Base-by-base conservation (phyloP, 192 early-diverging fungal species). In the Spizellomyces sp. region DNA sequence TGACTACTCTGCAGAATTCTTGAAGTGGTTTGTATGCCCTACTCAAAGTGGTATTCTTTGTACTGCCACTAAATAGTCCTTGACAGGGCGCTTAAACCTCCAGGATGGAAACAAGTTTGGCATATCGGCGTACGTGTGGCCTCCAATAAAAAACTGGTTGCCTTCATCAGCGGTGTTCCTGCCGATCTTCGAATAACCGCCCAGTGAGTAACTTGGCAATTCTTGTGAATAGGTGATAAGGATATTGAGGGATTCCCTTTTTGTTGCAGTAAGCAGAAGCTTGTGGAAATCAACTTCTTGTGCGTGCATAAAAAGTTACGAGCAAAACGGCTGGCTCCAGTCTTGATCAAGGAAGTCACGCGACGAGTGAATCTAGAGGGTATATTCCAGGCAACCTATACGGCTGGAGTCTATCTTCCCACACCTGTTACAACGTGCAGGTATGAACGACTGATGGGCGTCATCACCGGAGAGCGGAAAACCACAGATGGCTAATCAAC, bases 241-340 rank as follows among this genome's bases (percentile, higher is more conserved):
- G 8, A 10, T n/a, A n/a, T n/a, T n/a, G n/a, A n/a, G n/a, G n/a
- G n/a, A n/a, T n/a, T n/a, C n/a, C n/a, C n/a, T n/a, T n/a, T n/a
- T 43, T 57, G 9, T 65, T 44, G 19, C 44, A 77, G 75, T 62
- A 12, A 62, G n/a, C 73, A 73, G 43, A 55, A 48, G 43, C 86
- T 98, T 81, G 94, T 94, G 4, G 98, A 98, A 75, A 98, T 99
- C 86, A 99, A 99, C 85, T 98, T 96, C 71, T 79, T 99, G 68
- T 98, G 96, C 76, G 82, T 98, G 21, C 95, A 96, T 80, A 99
- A 99, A 84, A 91, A 90, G 74, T 90, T 99, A 62, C 90, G 98
- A 47, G 86, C 88, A 63, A 97, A 98, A 80, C 90, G 98, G 65
- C 83, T 99, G 65, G 90, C 98, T 27, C 98, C 98, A 43, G 88